Base-by-base conservation (phyloP, 768 basidiomycete species). In the Hydnomerulius pinastri region DNA sequence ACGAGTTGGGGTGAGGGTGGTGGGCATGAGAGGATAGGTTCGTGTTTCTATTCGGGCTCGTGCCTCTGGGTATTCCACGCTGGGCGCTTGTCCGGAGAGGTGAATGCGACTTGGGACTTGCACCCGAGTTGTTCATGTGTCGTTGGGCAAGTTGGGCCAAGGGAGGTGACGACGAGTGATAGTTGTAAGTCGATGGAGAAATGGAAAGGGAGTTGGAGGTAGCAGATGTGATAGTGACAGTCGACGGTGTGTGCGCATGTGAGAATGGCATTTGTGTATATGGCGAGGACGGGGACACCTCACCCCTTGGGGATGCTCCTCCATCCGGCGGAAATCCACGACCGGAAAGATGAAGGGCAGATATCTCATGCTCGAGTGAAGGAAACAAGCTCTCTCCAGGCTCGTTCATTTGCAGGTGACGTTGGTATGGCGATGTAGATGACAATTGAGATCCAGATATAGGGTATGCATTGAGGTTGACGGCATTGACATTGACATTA, bases 221-320 rank as follows among this genome's bases (percentile, higher is more conserved):
- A 4, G n/a, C n/a, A n/a, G 77, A 66, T n/a, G 74, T 75, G 47
- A 79, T 71, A 0, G 79, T 82, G 4, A 77, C 69, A 50, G 67
- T 75, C 4, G 80, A 81, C 33, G 74, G 71, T 15, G 77, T 72
- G 57, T 82, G 80, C 25, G 71, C 58, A 48, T 79, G 78, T n/a
- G 73, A 68, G 47, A 71, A 65, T 25, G 57, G 42, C 32, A 43
- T 32, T 27, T 57, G 65, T 40, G 64, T 45, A 50, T 53, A 50
- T 29, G 50, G 39, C 45, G 51, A 51, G 17, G 46, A 54, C n/a
- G 57, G 54, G 25, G 57, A 54, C 17, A 41, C 50, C 30, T 33
- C 33, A 21, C 24, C 13, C 28, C 48, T 48, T 17, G 44, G 21
- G 23, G 13, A 10, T 25, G 47, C 1, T 17, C 50, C 54, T 15